A percentile compares a stretch with the other conserved stretches of the same genome.
phyloP scores from a whole-genome alignment of 164 flowering plant genomes.

The Litsea cubeba region DNA sequence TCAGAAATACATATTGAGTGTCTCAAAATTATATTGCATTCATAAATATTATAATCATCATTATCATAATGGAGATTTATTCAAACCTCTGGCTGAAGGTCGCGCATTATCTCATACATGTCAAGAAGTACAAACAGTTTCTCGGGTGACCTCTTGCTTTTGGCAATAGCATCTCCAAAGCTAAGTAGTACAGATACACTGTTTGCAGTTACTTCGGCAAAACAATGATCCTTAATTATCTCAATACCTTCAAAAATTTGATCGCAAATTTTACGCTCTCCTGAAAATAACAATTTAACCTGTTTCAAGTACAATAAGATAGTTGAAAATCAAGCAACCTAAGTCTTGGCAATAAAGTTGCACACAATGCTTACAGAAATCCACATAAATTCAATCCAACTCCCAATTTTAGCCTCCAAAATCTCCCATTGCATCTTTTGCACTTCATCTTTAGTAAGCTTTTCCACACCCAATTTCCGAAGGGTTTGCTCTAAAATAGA shows the following conservation, averaged over 20 bases:
- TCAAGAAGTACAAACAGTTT: constrained; percentile 92
- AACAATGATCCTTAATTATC: constrained; percentile 66
- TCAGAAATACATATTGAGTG: background rate
- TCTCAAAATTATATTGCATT: background rate
- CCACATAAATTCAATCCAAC: constrained; percentile 87
- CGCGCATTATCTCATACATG: constrained; percentile 97
- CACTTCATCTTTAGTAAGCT: constrained; percentile 84
- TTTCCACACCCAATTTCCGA: constrained; percentile 82
- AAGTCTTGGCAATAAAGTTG: background rate
- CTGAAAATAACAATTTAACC: constrained; percentile 90
- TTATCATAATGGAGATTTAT: background rate
- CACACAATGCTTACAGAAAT: constrained; percentile 60
- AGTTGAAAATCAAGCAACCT: constrained; percentile 7
- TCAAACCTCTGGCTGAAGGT: constrained; percentile 83
- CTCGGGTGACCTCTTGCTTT: constrained; percentile 96
- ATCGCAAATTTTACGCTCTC: constrained; percentile 79
- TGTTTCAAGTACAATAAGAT: constrained; percentile 35
- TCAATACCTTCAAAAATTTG: constrained; percentile 76
- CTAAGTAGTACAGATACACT: constrained; percentile 84
- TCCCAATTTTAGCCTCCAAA: constrained; percentile 90
- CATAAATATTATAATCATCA: background rate
- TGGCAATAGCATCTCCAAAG: constrained; percentile 97
- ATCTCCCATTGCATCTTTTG: constrained; percentile 98
- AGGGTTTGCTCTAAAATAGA: constrained; percentile 77
- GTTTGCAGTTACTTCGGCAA: constrained; percentile 81